A percentile compares a stretch with the other conserved stretches of the same genome.
phyloP scores from a whole-genome alignment of 2,329 filamentous ascomycete genomes.

The Colletotrichum falcatum region DNA sequence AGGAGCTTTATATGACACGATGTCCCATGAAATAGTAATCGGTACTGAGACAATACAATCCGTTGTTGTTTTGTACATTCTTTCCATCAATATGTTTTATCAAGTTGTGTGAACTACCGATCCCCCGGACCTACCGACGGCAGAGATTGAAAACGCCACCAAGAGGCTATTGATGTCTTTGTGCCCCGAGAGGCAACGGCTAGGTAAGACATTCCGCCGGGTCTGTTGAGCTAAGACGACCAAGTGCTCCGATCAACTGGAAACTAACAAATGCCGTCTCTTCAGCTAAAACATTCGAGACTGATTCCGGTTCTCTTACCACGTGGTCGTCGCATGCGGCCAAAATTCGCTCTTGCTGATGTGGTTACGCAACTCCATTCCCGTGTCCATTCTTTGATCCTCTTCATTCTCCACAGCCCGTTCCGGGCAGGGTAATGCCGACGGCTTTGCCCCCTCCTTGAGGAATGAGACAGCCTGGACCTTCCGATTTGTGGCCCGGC shows the following conservation, averaged over 20 bases:
- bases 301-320: conserved; percentile 1
- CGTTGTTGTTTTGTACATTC: not conserved
- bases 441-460: not conserved
- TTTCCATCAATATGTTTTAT: not conserved
- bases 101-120: not conserved
- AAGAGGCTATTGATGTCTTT: conserved; percentile 4
- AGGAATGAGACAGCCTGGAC: not conserved
- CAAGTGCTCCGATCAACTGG: conserved; percentile 1
- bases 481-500: no score
- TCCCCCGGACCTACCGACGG: not conserved
- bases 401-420: not conserved
- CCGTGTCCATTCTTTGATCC: not conserved
- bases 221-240: not conserved
- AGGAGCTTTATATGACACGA: not conserved
- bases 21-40: not conserved
- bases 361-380: not conserved
- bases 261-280: not conserved
- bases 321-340: conserved; percentile 1
- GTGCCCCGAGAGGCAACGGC: not conserved
- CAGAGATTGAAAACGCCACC: conserved; percentile 13
- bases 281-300: not conserved
- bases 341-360: conserved; percentile 1
- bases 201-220: conserved; percentile 11
- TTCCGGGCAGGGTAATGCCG: conserved; percentile 3
- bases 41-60: no score